A percentile compares a stretch with the other conserved stretches of the same genome.
These are phyloP conservation scores for Delphinella strobiligena DNA, from an alignment of 2,329 filamentous ascomycete species.

Conservation along the genomic window DNA sequence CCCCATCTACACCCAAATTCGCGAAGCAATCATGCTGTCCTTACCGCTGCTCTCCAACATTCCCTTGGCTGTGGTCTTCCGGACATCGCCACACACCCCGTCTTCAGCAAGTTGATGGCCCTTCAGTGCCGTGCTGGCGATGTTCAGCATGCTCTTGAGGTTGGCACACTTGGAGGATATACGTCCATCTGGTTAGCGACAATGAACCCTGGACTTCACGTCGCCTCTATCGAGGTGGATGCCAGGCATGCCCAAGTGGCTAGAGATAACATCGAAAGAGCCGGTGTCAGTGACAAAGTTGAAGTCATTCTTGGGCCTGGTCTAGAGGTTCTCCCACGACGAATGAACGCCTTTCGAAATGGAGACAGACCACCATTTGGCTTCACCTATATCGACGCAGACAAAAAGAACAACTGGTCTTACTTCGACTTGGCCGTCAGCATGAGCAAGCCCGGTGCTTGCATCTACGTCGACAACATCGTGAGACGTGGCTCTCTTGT, in stretches of 20 bases:
- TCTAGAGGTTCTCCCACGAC: constrained; percentile 28
- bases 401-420: constrained; percentile 37
- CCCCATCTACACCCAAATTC: constrained; percentile 16
- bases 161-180: constrained; percentile 45
- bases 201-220: constrained; percentile 22
- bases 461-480: constrained; percentile 41
- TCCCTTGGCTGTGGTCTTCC: constrained; percentile 12
- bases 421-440: constrained; percentile 35
- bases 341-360: constrained; percentile 28
- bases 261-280: constrained; percentile 29
- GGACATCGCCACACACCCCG: constrained; percentile 23
- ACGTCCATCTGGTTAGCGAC: constrained; percentile 41
- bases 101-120: constrained; percentile 27
- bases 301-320: constrained; percentile 35
- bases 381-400: constrained; percentile 43
- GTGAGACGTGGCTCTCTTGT: constrained; percentile 29
- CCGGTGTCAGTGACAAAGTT: constrained; percentile 29
- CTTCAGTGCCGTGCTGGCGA: constrained; percentile 20
- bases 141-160: constrained; percentile 32
- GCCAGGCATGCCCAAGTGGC: constrained; percentile 35
- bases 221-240: constrained; percentile 42
- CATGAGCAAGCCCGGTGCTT: constrained; percentile 24
- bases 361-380: constrained; percentile 32
- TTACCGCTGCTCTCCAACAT: constrained; percentile 7
- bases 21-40: constrained; percentile 2